Percentiles rank a stretch among this genome's conserved stretches.
Evolutionary conservation across 805 yeast genomes (phyloP).

Genomic region (Phaffomyces thermotolerans): DNA sequence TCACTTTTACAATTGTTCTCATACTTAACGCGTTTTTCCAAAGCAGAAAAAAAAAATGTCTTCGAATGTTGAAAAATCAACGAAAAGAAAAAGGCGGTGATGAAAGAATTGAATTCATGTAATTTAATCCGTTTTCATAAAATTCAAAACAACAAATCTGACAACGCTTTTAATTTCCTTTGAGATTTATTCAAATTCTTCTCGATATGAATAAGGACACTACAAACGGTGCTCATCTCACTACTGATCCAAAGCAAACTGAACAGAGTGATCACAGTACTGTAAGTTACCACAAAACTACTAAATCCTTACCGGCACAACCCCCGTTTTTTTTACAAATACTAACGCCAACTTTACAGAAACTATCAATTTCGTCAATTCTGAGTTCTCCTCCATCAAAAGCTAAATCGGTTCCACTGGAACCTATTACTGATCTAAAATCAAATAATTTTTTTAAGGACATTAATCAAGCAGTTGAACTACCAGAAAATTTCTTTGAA

Average conservation of each 20-base stretch:
- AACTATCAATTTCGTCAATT: slow-evolving; percentile 2
- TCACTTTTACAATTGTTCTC: neutral
- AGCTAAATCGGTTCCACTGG: neutral
- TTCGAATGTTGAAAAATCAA: slow-evolving; percentile 1
- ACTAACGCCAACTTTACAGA: slow-evolving; percentile 1
- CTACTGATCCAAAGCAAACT: neutral
- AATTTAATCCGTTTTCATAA: neutral
- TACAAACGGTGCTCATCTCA: neutral
- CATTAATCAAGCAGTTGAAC: neutral
- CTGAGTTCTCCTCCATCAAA: slow-evolving; percentile 3
- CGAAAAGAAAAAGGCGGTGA: slow-evolving; percentile 6
- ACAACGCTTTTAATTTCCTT: too few relatives aligned
- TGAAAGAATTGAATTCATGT: neutral
- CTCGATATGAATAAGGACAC: neutral
- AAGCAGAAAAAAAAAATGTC: neutral
- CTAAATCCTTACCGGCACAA: neutral
- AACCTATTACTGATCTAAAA: too few relatives aligned
- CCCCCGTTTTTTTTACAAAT: neutral
- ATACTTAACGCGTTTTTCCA: neutral
- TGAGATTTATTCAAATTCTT: neutral
- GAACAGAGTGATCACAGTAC: neutral
- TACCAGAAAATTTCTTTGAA: slow-evolving; percentile 12
- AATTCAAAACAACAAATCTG: neutral
- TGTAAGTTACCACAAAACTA: neutral
- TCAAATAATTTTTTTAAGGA: neutral